Evolutionary conservation across 2,329 filamentous ascomycete species (phyloP).

Genomic region (Tetracladium maxilliforme): DNA sequence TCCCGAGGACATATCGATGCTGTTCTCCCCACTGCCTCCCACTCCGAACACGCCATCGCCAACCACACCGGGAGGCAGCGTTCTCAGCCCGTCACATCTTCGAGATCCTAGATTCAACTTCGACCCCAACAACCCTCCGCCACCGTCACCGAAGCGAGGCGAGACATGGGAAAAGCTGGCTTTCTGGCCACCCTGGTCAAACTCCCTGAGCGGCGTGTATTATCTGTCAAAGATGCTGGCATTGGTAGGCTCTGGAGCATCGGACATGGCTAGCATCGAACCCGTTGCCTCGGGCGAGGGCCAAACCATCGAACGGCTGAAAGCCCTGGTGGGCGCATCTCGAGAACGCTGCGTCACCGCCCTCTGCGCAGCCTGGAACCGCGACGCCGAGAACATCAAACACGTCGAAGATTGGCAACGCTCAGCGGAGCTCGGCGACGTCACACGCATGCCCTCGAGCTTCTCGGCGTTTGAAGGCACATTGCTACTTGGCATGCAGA

Average conservation of each 20-base stretch:
- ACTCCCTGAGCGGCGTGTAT: slow-evolving; percentile 81
- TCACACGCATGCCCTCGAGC: slow-evolving; percentile 79
- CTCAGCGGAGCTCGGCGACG: slow-evolving; percentile 64
- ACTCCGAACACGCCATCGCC: slow-evolving; percentile 55
- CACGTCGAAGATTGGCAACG: slow-evolving; percentile 88
- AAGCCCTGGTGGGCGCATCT: slow-evolving; percentile 58
- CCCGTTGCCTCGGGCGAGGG: slow-evolving; percentile 43
- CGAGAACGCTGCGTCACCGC: slow-evolving; percentile 78
- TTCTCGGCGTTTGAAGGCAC: slow-evolving; percentile 78
- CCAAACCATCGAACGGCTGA: slow-evolving; percentile 56
- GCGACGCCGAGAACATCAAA: slow-evolving; percentile 85
- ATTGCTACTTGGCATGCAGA: slow-evolving; percentile 77
- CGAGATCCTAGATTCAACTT: slow-evolving; percentile 68
- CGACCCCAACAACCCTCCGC: slow-evolving; percentile 62
- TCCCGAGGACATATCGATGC: slow-evolving; percentile 74
- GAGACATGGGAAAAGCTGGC: slow-evolving; percentile 88
- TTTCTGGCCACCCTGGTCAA: slow-evolving; percentile 91
- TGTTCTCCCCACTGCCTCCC: slow-evolving; percentile 67
- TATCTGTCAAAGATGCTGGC: slow-evolving; percentile 73
- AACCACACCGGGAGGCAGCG: slow-evolving; percentile 23
- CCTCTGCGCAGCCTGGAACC: slow-evolving; percentile 82
- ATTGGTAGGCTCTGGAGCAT: slow-evolving; percentile 73
- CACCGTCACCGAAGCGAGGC: slow-evolving; percentile 61
- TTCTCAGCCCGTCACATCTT: slow-evolving; percentile 36
- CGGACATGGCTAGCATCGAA: slow-evolving; percentile 66